Evolutionary conservation across 768 basidiomycete genomes (phyloP), one percentile per base, ranked within the genome.

Genomic region (Tylopilus felleus): DNA sequence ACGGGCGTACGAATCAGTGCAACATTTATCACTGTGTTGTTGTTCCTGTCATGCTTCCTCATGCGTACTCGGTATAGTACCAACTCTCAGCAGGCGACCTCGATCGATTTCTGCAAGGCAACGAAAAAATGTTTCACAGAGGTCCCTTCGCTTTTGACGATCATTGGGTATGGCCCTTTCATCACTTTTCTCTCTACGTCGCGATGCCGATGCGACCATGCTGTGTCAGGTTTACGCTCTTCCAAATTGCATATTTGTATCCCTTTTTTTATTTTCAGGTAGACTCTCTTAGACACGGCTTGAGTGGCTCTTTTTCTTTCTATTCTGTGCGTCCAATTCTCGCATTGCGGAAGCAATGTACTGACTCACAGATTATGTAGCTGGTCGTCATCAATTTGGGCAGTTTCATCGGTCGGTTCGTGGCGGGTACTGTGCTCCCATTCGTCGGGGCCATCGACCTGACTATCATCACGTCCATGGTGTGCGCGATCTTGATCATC

Each of bases 231-330:
- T 63, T 58, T 19, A 55, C 42, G 17, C 43, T 65, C 23, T 73
- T 73, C 28, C 68, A 77, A n/a, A 56, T 69, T 1, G 78, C 76
- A 1, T 64, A 76, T 28, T 76, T 74, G 53, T 80, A 77, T 47
- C 80, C 83, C 0, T 72, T 79, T 41, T 84, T 81, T 65, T 85
- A 82, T 64, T 68, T 86, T 19, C 84, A 86, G 58, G 61, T 84
- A 7, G 76, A 81, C 44, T 74, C 83, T 3, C 72, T 81, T 14
- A 71, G 71, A 51, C 80, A 80, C 44, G 78, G 78, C 4, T 68
- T 83, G 25, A 60, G 68, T 39, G 51, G 70, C 1, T 67, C 66
- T 22, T 69, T 86, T 16, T 76, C 83, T 0, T 84, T 84, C 58
- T 84, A 84, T 60, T 75, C 75, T 21, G 83, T 83, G 51, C 28